A percentile compares a stretch with the other conserved stretches of the same genome.
Conservation (phyloP, 23 red algal genomes). For the Agarophyton chilense region DNA sequence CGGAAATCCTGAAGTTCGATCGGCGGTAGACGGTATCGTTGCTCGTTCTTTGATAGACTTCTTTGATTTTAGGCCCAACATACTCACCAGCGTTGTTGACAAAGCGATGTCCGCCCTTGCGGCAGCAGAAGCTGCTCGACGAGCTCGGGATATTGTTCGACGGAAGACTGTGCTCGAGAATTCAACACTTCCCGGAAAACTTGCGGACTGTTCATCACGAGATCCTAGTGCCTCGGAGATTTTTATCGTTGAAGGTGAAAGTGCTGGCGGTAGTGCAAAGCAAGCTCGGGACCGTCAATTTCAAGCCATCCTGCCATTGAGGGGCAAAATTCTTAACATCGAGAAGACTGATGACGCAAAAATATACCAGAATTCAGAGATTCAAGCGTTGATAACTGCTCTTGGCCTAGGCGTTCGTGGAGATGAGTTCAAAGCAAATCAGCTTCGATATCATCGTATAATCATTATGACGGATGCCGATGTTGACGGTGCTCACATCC, state of each 20-base stretch:
- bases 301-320: constrained; percentile 95
- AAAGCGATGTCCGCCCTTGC: constrained; percentile 76
- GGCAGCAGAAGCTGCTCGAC: constrained; percentile 93
- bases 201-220: constrained; percentile 89
- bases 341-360: constrained; percentile 93
- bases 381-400: constrained; percentile 93
- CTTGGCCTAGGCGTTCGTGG: constrained; percentile 91
- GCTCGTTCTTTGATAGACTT: constrained; percentile 71
- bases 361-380: constrained; percentile 93
- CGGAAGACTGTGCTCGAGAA: constrained; percentile 90
- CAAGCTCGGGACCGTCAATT: constrained; percentile 91
- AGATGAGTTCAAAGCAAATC: constrained; percentile 74
- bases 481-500: constrained; percentile 97
- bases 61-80: constrained; percentile 83
- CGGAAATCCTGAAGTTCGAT: constrained; percentile 90
- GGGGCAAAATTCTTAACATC: constrained; percentile 99
- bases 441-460: constrained; percentile 92
- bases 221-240: constrained; percentile 83
- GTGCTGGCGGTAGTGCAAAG: constrained; percentile 97
- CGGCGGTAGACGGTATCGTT: constrained; percentile 72
- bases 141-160: constrained; percentile 92
- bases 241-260: constrained; percentile 98
- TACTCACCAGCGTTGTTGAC: constrained; percentile 68
- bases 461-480: constrained; percentile 99
- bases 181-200: constrained; percentile 95